A percentile compares a stretch with the other conserved stretches of the same genome.
Conservation (phyloP, 495 filamentous ascomycete species). For the Xylaria cubensis region DNA sequence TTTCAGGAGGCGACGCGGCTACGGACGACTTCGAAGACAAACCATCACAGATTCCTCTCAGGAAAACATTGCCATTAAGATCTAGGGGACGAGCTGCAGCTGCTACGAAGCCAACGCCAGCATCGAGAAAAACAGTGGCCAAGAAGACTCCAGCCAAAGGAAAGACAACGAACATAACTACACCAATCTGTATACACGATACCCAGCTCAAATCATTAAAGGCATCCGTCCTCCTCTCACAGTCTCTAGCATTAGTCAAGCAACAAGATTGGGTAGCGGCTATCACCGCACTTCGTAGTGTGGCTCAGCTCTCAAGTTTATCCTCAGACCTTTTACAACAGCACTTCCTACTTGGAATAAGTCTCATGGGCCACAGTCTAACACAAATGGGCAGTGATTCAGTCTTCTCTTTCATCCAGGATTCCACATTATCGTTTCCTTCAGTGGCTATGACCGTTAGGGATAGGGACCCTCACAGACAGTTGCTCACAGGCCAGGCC, state of each 20-base stretch:
- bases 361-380: constrained; percentile 64
- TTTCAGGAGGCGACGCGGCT: neutral
- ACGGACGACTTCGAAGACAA: constrained; percentile 52
- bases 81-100: constrained; percentile 27
- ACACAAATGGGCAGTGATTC: constrained; percentile 78
- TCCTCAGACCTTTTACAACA: constrained; percentile 51
- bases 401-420: constrained; percentile 85
- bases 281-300: constrained; percentile 55
- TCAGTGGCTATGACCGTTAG: constrained; percentile 54
- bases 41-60: constrained; percentile 51
- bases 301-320: constrained; percentile 49
- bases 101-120: constrained; percentile 33
- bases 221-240: constrained; percentile 68
- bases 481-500: constrained; percentile 17
- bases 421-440: constrained; percentile 87
- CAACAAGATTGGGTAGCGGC: constrained; percentile 64
- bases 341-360: constrained; percentile 63
- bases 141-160: constrained; percentile 39
- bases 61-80: constrained; percentile 44
- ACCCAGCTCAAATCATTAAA: constrained; percentile 63
- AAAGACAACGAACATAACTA: constrained; percentile 33
- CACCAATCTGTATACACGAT: constrained; percentile 51
- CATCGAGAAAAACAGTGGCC: constrained; percentile 33
- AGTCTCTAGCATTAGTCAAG: constrained; percentile 62
- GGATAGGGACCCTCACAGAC: constrained; percentile 33